Evolutionary conservation across 129 eudicot genomes (phyloP).

Genomic region (Chrysanthemum makinoi): DNA sequence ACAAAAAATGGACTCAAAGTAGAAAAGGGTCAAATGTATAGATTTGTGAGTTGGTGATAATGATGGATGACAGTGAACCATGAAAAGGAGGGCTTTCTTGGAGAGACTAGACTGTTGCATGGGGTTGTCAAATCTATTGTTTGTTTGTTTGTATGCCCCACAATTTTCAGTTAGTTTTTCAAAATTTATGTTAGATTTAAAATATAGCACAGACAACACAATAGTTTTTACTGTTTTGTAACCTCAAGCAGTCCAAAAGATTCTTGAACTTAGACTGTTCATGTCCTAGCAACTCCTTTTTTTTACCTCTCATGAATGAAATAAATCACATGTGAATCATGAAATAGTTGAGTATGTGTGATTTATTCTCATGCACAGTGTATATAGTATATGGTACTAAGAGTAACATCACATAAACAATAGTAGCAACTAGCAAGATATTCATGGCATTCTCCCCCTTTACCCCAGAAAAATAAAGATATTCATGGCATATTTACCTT

Average conservation of each 20-base stretch:
- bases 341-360: too few relatives aligned
- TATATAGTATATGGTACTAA: too few relatives aligned
- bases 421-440: too few relatives aligned
- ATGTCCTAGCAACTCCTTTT: not conserved
- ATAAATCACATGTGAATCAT: too few relatives aligned
- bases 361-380: too few relatives aligned
- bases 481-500: too few relatives aligned
- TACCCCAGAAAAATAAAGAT: too few relatives aligned
- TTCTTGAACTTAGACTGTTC: not conserved
- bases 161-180: not conserved
- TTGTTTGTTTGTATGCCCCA: constrained; percentile 8
- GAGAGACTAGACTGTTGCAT: constrained; percentile 17
- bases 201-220: not conserved
- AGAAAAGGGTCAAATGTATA: not conserved
- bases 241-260: not conserved
- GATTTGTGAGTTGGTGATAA: not conserved
- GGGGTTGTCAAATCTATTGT: constrained; percentile 33
- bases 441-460: too few relatives aligned
- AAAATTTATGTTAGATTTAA: not conserved
- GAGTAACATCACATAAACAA: too few relatives aligned
- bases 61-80: constrained; percentile 22
- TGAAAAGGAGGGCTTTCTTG: constrained; percentile 31
- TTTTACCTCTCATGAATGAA: too few relatives aligned
- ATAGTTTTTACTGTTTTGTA: not conserved
- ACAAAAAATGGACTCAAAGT: not conserved